Conservation (phyloP, 2,329 filamentous ascomycete species). For the Botryotinia convoluta region DNA sequence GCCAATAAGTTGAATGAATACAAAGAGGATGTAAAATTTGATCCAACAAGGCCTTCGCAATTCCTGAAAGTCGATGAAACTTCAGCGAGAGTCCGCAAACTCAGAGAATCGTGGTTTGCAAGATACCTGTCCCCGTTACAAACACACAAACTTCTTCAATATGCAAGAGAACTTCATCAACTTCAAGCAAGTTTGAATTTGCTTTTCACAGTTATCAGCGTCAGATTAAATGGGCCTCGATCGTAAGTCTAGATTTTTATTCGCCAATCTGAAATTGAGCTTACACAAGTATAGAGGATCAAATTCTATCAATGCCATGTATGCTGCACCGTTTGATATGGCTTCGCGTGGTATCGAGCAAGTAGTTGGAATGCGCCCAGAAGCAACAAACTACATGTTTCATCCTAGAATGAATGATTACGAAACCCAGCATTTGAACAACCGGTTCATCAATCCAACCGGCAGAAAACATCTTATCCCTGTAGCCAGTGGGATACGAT, state of each 20-base stretch:
- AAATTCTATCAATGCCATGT: too few species aligned
- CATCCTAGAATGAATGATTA: too few species aligned
- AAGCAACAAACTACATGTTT: too few species aligned
- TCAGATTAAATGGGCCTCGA: not conserved
- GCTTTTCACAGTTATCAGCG: not conserved
- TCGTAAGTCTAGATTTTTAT: not conserved
- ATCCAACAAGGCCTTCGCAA: not conserved
- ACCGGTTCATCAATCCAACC: too few species aligned
- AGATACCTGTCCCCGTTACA: not conserved
- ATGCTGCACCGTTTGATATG: too few species aligned
- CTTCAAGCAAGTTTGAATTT: not conserved
- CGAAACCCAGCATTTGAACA: too few species aligned
- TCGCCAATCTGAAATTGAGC: not conserved
- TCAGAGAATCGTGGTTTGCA: not conserved
- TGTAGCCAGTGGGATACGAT: not conserved
- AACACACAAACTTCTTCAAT: not conserved
- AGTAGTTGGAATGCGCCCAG: too few species aligned
- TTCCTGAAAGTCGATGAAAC: constrained; percentile 3
- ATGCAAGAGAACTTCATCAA: not conserved
- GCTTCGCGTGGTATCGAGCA: too few species aligned
- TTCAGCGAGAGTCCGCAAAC: not conserved
- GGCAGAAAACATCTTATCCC: too few species aligned
- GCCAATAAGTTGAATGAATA: not conserved
- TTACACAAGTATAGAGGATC: not conserved
- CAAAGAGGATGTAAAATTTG: not conserved